Percentiles rank a stretch among this genome's conserved stretches.
Conservation (phyloP, 495 filamentous ascomycete species). For the Ramalina peruviana region DNA sequence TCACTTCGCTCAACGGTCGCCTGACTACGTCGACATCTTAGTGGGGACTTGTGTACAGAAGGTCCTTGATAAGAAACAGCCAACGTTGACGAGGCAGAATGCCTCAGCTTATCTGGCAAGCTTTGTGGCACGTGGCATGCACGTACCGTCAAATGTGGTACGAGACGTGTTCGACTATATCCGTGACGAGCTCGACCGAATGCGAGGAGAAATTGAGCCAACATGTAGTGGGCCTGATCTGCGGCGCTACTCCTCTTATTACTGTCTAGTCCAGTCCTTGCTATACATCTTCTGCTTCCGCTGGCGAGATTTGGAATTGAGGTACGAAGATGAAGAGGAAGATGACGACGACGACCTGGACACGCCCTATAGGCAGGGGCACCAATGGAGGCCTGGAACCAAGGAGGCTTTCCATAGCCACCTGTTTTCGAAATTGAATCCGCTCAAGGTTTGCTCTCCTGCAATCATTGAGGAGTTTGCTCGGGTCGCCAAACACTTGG, state of each 20-base stretch:
- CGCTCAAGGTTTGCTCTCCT: slow-evolving; percentile 90
- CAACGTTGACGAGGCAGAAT: slow-evolving; percentile 59
- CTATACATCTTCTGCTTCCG: slow-evolving; percentile 98
- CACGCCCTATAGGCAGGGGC: slow-evolving; percentile 43
- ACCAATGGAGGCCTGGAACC: slow-evolving; percentile 59
- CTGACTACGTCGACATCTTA: slow-evolving; percentile 63
- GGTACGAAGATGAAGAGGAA: slow-evolving; percentile 35
- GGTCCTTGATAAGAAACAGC: slow-evolving; percentile 45
- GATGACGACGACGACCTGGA: slow-evolving; percentile 40
- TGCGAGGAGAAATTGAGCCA: slow-evolving; percentile 47
- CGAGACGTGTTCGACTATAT: slow-evolving; percentile 65
- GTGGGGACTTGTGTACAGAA: slow-evolving; percentile 61
- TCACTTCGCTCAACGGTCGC: slow-evolving; percentile 72
- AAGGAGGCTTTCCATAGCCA: slow-evolving; percentile 56
- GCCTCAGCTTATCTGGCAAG: slow-evolving; percentile 87
- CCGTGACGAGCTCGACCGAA: slow-evolving; percentile 53
- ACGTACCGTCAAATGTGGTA: slow-evolving; percentile 60
- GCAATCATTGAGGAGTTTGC: slow-evolving; percentile 85
- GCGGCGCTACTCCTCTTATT: slow-evolving; percentile 68
- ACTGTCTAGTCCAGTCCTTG: slow-evolving; percentile 74
- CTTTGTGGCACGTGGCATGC: slow-evolving; percentile 77
- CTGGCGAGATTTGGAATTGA: slow-evolving; percentile 73
- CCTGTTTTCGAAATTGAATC: slow-evolving; percentile 80
- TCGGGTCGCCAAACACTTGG: slow-evolving; percentile 65
- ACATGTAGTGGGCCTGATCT: slow-evolving; percentile 73